Evolutionary conservation across 2,329 filamentous ascomycete species (phyloP), one percentile per base, ranked within the genome.

Genomic region (Clonostachys chloroleuca): DNA sequence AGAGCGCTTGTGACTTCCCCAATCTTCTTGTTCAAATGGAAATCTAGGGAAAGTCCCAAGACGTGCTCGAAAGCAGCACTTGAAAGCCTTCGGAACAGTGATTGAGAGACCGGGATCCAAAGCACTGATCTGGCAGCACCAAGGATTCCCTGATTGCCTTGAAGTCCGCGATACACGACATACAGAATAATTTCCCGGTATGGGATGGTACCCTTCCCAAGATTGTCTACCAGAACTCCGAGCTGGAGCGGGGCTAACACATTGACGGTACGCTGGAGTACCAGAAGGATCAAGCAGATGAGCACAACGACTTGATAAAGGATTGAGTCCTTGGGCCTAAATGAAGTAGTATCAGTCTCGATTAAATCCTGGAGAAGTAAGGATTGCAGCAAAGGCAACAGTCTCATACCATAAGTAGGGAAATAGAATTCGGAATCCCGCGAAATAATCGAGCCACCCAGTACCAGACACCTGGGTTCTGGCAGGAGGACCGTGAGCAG

Each of bases 1-100:
- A 78, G 58, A 1, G 74, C 75, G 42, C 69, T 76, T 5, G 73
- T 71, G 9, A 78, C 72, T 54, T 77, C 74, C 3, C 73, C 74
- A n/a, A 73, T 68, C 40, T 71, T 66, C 51, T 77, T 77, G 55
- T 69, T 72, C 2, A 77, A 58, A 46, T 78, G 75, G 41, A 78
- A 78, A 12, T 77, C 73, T 10, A 77, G 59, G 1, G 71, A 75
- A 1, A 77, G 62, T 0, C 63, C 63, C 5, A 75, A 54, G 0
- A 76, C 70, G 43, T 76, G 73, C 47, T 74, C 68, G 30, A 76
- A 77, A 1, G 73, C 70, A 2, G 73, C 70, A 2, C 55, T 62
- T 0, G 70, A 72, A 3, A 77, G 58, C 14, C 68, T 54, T 2
- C 69, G 65, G 50, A 68, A 77, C 5, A 70, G 59, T 0, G 60